Evolutionary conservation across 129 eudicot species (phyloP), one percentile per base, ranked within the genome.

Genomic region (Tagetes patula): DNA sequence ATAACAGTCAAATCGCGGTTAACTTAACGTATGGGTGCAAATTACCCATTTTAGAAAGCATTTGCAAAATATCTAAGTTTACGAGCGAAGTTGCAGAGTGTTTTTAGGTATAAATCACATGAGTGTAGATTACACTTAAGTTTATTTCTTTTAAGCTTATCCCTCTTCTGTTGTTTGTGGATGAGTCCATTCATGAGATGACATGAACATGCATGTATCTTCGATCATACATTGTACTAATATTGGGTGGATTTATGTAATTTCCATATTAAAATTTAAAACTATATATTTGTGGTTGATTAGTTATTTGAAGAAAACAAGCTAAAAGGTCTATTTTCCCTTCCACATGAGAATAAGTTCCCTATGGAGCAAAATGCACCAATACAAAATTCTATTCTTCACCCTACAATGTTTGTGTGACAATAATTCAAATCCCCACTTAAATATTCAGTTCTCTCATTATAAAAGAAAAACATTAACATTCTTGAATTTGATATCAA

Each of bases 381-480:
- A 78, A 80, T 76, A 62, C 49, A 68, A 81, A 45, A 78, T 70
- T 79, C 72, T 65, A 83, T 83, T 83, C 72, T 65, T 66, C 55
- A 68, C 76, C 53, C 20, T 64, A 77, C 77, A 73, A 82, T 79
- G 74, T 85, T 74, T 65, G 41, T 68, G 65, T 55, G 82, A 82
- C 82, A 82, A 85, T 85, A 82, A 85, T 79, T 82, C 86, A 85
- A 77, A 70, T 73, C 59, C 78, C 81, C 71, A 80, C 76, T 70
- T 67, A 50, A 64, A 80, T 73, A 82, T 85, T 76, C 83, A 85
- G 50, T 9, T 10, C 64, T 37, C 53, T 47, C 37, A 30, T 71
- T 78, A 70, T 62, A 34, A 34, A 27, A 48, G 34, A 45, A 47
- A 69, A 4, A 32, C 10, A 32, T 46, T 58, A 31, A 33, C 14